Evolutionary conservation across 352 stramenopile species (phyloP).

Genomic region (Pythium sp.): DNA sequence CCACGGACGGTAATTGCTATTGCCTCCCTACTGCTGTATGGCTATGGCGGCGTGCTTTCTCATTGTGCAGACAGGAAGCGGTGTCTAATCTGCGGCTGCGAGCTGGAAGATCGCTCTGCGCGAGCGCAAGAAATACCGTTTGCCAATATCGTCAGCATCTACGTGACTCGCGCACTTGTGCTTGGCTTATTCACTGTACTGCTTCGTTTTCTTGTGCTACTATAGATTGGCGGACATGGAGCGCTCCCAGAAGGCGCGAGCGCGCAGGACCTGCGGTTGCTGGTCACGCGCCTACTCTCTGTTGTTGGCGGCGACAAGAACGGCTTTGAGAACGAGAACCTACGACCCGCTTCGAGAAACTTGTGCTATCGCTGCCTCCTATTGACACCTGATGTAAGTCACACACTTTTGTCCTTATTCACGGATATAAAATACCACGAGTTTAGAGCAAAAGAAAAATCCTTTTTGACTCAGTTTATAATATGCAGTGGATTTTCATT

Average conservation of each 20-base stretch:
- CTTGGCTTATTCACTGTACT: not conserved
- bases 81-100: constrained; percentile 62
- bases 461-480: no score
- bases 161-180: not conserved
- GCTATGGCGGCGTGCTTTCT: no score
- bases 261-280: constrained; percentile 40
- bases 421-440: no score
- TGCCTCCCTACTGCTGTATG: no score
- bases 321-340: constrained; percentile 25
- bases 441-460: no score
- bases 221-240: not conserved
- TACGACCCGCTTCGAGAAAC: constrained; percentile 37
- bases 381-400: no score
- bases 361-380: no score
- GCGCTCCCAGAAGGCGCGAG: constrained; percentile 11
- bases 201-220: not conserved
- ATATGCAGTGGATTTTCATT: no score
- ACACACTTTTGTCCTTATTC: no score
- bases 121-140: constrained; percentile 8
- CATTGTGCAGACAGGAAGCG: constrained; percentile 46
- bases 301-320: constrained; percentile 31
- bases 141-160: not conserved
- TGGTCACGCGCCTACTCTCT: constrained; percentile 40
- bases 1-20: no score
- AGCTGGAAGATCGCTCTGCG: constrained; percentile 31